These are phyloP conservation scores for Favolaschia claudopus DNA, from an alignment of 768 basidiomycete genomes.

Conservation along the genomic window DNA sequence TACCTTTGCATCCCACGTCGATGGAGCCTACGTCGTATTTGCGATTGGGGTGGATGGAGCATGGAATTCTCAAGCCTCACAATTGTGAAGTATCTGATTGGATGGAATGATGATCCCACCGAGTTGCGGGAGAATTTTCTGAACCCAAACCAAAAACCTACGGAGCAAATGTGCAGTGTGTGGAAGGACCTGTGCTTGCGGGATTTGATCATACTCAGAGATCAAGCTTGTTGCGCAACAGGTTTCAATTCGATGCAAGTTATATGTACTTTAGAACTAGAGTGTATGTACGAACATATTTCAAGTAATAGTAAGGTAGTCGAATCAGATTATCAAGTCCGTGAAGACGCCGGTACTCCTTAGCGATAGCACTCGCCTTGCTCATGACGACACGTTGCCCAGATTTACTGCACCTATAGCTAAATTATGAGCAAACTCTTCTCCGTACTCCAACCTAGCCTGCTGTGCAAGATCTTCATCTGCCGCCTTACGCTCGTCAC, in stretches of 20 bases:
- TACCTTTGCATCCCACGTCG: conserved; percentile 40
- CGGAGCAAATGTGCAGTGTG: conserved; percentile 35
- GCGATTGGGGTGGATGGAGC: conserved; percentile 58
- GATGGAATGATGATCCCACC: conserved; percentile 47
- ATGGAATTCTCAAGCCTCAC: conserved; percentile 47
- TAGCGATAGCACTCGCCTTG: conserved; percentile 20
- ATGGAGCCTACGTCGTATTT: conserved; percentile 47
- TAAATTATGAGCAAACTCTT: conserved; percentile 20
- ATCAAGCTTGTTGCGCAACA: too few species aligned
- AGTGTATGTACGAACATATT: neutral
- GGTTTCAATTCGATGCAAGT: too few species aligned
- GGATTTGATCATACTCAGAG: neutral
- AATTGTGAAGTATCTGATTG: conserved; percentile 51
- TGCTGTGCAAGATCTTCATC: conserved; percentile 13
- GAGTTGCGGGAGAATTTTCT: conserved; percentile 45
- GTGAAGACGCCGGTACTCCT: conserved; percentile 1
- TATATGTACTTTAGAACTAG: too few species aligned
- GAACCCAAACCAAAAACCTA: conserved; percentile 36
- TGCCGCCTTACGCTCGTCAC: neutral
- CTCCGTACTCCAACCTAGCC: conserved; percentile 23
- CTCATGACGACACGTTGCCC: conserved; percentile 11
- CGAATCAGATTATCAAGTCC: too few species aligned
- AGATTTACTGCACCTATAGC: conserved; percentile 24
- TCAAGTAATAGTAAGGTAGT: conserved; percentile 5
- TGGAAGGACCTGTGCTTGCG: conserved; percentile 40